phyloP scores from a whole-genome alignment of 2,329 filamentous ascomycete species.

The Phialemoniopsis sp. region DNA sequence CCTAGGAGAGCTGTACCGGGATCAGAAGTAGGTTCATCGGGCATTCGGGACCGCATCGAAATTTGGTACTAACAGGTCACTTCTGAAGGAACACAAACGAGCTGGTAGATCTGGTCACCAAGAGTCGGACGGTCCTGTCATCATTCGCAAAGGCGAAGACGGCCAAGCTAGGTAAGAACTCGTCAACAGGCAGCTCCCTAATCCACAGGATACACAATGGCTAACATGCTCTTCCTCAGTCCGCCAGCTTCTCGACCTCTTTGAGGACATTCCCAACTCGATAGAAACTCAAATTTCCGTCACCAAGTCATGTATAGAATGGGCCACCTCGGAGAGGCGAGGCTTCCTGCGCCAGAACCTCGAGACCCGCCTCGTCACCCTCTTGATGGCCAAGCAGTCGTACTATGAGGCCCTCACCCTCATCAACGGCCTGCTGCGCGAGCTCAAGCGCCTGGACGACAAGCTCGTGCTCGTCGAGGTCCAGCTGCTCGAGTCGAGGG shows the following conservation, averaged over 20 bases:
- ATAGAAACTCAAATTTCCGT: slow-evolving; percentile 91
- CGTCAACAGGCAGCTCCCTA: not conserved
- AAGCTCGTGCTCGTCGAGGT: slow-evolving; percentile 98
- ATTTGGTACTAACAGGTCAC: slow-evolving; percentile 18
- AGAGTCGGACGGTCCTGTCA: slow-evolving; percentile 85
- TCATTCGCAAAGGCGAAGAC: slow-evolving; percentile 99
- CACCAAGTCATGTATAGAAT: slow-evolving; percentile 99
- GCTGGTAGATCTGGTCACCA: slow-evolving; percentile 83
- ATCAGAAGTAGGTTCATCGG: slow-evolving; percentile 63
- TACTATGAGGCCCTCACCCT: slow-evolving; percentile 96
- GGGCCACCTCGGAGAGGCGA: slow-evolving; percentile 90
- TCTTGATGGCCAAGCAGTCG: slow-evolving; percentile 96
- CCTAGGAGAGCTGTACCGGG: slow-evolving; percentile 87
- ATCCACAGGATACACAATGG: not conserved
- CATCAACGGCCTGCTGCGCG: slow-evolving; percentile 92
- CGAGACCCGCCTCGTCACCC: slow-evolving; percentile 86
- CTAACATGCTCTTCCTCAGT: slow-evolving; percentile 50
- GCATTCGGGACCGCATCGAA: not conserved
- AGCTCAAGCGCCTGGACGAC: slow-evolving; percentile 97
- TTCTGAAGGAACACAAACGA: slow-evolving; percentile 69
- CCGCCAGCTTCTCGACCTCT: slow-evolving; percentile 92
- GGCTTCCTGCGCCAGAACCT: slow-evolving; percentile 97
- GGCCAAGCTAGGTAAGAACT: slow-evolving; percentile 79
- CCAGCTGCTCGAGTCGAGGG: slow-evolving; percentile 91
- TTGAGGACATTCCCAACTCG: slow-evolving; percentile 89